These are phyloP conservation scores for Musa schizocarpa DNA, from an alignment of 176 grass and related monocot genomes.

Conservation along the genomic window DNA sequence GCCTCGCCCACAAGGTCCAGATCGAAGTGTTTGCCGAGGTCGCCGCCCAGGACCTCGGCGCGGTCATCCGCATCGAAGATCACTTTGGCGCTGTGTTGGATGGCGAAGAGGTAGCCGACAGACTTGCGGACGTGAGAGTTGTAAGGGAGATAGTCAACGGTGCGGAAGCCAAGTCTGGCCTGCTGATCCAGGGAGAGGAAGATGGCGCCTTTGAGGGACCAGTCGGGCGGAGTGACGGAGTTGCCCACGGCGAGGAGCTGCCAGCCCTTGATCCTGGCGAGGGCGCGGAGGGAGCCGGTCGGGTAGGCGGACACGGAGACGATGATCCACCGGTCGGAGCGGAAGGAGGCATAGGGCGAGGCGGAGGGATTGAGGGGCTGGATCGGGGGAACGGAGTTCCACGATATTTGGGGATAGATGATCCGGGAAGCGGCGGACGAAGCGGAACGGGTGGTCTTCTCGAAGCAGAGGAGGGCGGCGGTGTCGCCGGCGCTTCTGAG, in stretches of 20 bases:
- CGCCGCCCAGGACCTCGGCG: constrained; percentile 64
- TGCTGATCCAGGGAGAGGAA: constrained; percentile 92
- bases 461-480: constrained; percentile 71
- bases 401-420: constrained; percentile 55
- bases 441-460: constrained; percentile 26
- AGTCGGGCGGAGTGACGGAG: constrained; percentile 63
- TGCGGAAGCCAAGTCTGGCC: constrained; percentile 78
- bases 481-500: constrained; percentile 67
- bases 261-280: constrained; percentile 71
- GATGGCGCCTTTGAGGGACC: constrained; percentile 91
- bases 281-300: constrained; percentile 47
- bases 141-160: constrained; percentile 89
- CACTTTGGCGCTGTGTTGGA: constrained; percentile 89
- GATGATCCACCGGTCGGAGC: constrained; percentile 81
- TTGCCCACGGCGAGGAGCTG: constrained; percentile 88
- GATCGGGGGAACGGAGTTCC: constrained; percentile 54
- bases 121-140: constrained; percentile 82
- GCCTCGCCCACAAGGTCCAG: constrained; percentile 47
- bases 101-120: constrained; percentile 80
- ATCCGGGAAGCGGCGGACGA: constrained; percentile 28
- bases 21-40: constrained; percentile 78
- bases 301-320: constrained; percentile 74
- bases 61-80: constrained; percentile 95
- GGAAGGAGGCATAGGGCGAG: constrained; percentile 54
- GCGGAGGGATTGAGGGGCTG: not conserved